Evolutionary conservation across 768 basidiomycete genomes (phyloP).

Genomic region (Panus rudis): DNA sequence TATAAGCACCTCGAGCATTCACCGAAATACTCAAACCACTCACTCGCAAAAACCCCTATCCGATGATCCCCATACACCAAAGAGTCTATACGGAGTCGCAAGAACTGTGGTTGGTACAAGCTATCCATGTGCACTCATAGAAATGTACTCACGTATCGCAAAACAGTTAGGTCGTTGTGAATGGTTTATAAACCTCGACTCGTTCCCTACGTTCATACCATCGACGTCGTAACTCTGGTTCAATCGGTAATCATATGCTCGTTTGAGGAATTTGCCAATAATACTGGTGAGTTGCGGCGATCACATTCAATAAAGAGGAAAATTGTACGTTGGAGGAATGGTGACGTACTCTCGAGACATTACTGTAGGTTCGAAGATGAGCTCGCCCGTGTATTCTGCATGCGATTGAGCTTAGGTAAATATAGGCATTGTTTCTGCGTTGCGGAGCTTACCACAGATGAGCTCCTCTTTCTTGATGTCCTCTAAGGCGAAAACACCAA

Average conservation of each 20-base stretch:
- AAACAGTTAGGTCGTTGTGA: conserved; percentile 34
- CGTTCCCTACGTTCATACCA: conserved; percentile 48
- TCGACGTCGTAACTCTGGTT: conserved; percentile 46
- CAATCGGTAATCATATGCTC: conserved; percentile 59
- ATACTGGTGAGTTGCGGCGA: conserved; percentile 27
- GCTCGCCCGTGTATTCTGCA: conserved; percentile 63
- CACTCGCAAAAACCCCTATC: conserved; percentile 56
- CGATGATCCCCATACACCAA: conserved; percentile 63
- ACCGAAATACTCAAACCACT: conserved; percentile 15
- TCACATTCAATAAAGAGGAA: neutral
- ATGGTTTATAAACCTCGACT: conserved; percentile 68
- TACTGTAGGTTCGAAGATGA: conserved; percentile 42
- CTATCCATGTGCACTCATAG: neutral
- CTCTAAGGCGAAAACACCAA: conserved; percentile 49
- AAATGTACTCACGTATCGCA: conserved; percentile 33
- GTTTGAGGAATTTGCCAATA: conserved; percentile 38
- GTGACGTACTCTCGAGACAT: conserved; percentile 43
- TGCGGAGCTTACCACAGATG: conserved; percentile 16
- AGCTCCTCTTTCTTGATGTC: conserved; percentile 34
- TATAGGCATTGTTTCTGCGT: neutral
- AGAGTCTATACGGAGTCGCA: conserved; percentile 30
- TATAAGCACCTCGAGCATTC: conserved; percentile 1
- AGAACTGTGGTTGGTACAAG: conserved; percentile 2
- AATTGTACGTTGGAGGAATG: neutral
- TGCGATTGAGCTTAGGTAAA: neutral